phyloP scores from a whole-genome alignment of 108 stramenopile genomes.

The Fistulifera solaris region DNA sequence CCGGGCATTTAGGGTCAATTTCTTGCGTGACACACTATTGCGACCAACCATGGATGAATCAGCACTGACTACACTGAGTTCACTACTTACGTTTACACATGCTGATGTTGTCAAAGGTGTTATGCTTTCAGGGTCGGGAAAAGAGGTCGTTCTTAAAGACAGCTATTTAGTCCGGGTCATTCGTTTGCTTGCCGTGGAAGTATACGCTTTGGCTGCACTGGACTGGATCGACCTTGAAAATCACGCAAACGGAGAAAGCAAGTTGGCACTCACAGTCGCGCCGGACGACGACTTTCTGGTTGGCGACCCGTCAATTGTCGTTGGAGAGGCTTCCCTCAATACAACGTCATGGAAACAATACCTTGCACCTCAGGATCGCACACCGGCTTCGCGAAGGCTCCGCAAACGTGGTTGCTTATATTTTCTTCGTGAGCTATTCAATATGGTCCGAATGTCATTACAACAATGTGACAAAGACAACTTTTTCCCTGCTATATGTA shows the following conservation, averaged over 20 bases:
- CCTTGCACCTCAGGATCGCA: slow-evolving; percentile 71
- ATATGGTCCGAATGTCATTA: slow-evolving; percentile 71
- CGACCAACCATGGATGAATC: slow-evolving; percentile 87
- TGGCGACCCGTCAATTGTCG: slow-evolving; percentile 21
- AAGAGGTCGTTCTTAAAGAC: slow-evolving; percentile 20
- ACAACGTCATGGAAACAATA: slow-evolving; percentile 67
- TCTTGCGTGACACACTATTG: slow-evolving; percentile 64
- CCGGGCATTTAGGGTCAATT: slow-evolving; percentile 76
- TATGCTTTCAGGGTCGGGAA: slow-evolving; percentile 27
- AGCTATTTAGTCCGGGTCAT: slow-evolving; percentile 63
- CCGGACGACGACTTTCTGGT: slow-evolving; percentile 7
- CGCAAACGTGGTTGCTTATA: slow-evolving; percentile 62
- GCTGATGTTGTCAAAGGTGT: slow-evolving; percentile 80
- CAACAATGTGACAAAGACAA: slow-evolving; percentile 82
- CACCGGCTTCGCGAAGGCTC: slow-evolving; percentile 47
- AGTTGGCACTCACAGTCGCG: slow-evolving; percentile 1
- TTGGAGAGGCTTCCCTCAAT: slow-evolving; percentile 11
- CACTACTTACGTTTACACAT: slow-evolving; percentile 70
- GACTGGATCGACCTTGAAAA: slow-evolving; percentile 44
- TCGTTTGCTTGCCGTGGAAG: slow-evolving; percentile 50
- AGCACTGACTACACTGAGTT: slow-evolving; percentile 66
- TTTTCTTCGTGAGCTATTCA: slow-evolving; percentile 77
- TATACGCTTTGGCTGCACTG: slow-evolving; percentile 35
- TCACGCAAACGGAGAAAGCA: not conserved
- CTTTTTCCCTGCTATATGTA: slow-evolving; percentile 58